Evolutionary conservation across 176 grass and related monocot species (phyloP).

Genomic region (Oryza punctata): DNA sequence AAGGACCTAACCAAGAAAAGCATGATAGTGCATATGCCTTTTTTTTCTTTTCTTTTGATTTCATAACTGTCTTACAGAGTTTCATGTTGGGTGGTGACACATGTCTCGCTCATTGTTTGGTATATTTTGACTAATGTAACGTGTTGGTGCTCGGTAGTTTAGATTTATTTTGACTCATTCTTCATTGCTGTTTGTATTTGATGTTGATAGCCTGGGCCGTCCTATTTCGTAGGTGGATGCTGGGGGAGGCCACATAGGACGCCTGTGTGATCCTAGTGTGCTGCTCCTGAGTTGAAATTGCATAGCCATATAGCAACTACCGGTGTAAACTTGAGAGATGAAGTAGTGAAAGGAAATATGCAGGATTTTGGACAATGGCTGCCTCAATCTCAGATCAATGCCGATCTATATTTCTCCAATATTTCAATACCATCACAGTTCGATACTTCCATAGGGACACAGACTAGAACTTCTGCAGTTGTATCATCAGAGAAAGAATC

Average conservation of each 20-base stretch:
- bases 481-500: constrained; percentile 21
- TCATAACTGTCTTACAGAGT: background rate
- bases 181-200: constrained; percentile 16
- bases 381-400: constrained; percentile 22
- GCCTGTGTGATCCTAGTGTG: constrained; percentile 13
- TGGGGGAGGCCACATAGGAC: constrained; percentile 4
- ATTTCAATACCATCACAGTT: constrained; percentile 23
- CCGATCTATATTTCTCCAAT: constrained; percentile 33
- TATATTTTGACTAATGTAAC: background rate
- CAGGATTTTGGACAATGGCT: constrained; percentile 41
- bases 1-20: background rate
- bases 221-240: constrained; percentile 23
- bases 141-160: background rate
- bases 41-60: constrained; percentile 1
- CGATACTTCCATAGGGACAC: constrained; percentile 22
- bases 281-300: background rate
- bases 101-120: background rate
- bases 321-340: constrained; percentile 5
- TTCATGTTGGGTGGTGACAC: constrained; percentile 1
- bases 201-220: background rate
- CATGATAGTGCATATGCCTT: background rate
- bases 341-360: constrained; percentile 31
- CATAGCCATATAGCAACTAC: background rate
- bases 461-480: constrained; percentile 13
- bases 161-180: background rate